A percentile compares a stretch with the other conserved stretches of the same genome.
phyloP scores from a whole-genome alignment of 75 land plant genomes.

The Pinus taeda region DNA sequence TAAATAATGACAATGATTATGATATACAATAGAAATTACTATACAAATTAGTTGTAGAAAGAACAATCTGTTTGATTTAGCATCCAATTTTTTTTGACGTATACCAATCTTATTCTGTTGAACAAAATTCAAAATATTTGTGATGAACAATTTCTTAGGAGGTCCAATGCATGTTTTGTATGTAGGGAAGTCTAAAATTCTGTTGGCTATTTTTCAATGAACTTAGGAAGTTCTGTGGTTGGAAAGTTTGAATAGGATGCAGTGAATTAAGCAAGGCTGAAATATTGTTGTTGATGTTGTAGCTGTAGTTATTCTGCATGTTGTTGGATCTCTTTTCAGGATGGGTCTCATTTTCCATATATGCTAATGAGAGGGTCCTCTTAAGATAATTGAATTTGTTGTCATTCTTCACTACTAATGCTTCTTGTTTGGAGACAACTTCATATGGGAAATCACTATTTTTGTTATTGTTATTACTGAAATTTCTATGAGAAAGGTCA shows the following conservation, averaged over 20 bases:
- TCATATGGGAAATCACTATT: background rate
- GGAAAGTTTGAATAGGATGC: slow-evolving; percentile 1
- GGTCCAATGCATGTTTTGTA: background rate
- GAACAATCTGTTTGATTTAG: too few species aligned
- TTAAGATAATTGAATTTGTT: slow-evolving; percentile 5
- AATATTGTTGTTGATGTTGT: background rate
- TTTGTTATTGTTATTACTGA: background rate
- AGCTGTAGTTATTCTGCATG: background rate
- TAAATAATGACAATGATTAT: too few species aligned
- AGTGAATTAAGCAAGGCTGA: slow-evolving; percentile 1
- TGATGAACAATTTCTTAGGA: background rate
- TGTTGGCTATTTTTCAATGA: background rate
- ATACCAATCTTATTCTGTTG: too few species aligned
- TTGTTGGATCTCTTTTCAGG: background rate
- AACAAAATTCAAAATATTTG: too few species aligned
- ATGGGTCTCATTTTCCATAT: background rate
- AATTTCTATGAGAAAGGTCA: background rate
- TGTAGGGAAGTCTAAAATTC: slow-evolving; percentile 4
- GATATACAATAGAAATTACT: too few species aligned
- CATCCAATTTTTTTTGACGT: too few species aligned
- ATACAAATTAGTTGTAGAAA: too few species aligned
- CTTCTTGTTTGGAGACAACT: background rate
- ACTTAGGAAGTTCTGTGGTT: background rate
- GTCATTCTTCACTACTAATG: background rate
- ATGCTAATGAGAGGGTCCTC: slow-evolving; percentile 6